Conservation (phyloP, 208 protist species). For the Trypanosomatidae sp. region DNA sequence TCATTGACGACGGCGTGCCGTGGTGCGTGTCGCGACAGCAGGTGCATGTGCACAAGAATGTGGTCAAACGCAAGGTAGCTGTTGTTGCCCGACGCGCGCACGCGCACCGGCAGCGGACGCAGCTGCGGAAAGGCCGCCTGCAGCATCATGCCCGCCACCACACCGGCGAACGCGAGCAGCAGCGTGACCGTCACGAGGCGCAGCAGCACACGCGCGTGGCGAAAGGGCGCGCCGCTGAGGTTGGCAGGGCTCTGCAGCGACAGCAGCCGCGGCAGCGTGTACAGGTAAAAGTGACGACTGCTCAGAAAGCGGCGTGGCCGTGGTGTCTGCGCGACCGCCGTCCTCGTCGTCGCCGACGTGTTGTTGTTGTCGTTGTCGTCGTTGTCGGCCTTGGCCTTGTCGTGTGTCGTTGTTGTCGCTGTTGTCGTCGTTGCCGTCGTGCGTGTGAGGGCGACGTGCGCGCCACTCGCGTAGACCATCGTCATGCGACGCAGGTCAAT, state of each 20-base stretch:
- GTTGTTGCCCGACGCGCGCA: conserved; percentile 16
- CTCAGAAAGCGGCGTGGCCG: conserved; percentile 20
- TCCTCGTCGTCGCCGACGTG: not conserved
- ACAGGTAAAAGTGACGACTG: conserved; percentile 39
- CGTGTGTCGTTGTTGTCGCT: not conserved
- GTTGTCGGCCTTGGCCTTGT: not conserved
- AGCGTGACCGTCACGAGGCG: conserved; percentile 26
- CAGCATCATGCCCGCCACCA: conserved; percentile 45
- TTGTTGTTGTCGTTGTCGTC: conserved; percentile 1
- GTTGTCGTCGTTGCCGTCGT: not conserved
- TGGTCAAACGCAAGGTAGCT: conserved; percentile 54
- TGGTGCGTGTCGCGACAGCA: conserved; percentile 13
- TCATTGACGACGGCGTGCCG: not conserved
- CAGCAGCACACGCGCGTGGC: conserved; percentile 31
- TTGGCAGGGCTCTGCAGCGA: conserved; percentile 48
- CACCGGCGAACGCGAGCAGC: conserved; percentile 24
- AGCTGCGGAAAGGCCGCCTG: conserved; percentile 63
- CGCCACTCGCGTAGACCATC: conserved; percentile 21
- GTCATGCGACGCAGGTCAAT: conserved; percentile 46
- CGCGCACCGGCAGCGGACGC: conserved; percentile 49
- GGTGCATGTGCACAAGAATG: conserved; percentile 62
- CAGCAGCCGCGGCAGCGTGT: conserved; percentile 44
- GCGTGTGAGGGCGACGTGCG: conserved; percentile 5
- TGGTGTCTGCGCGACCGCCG: not conserved
- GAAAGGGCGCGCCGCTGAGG: conserved; percentile 43